These are phyloP conservation scores for Acephala macrosclerotiorum DNA, from an alignment of 2,329 filamentous ascomycete species.

Conservation along the genomic window DNA sequence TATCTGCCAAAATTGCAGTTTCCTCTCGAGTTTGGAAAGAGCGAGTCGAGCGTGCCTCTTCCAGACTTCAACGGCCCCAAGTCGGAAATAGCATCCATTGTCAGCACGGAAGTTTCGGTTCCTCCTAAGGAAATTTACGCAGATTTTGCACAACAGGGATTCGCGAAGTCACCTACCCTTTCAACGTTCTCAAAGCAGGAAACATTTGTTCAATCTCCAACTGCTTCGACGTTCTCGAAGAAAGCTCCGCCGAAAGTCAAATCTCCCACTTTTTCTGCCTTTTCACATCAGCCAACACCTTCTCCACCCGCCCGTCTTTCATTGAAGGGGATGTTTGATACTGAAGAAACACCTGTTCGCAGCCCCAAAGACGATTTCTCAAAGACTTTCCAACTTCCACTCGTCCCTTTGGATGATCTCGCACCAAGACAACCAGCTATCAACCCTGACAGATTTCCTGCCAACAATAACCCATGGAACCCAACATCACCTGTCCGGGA, in stretches of 20 bases:
- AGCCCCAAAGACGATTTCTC: slow-evolving; percentile 13
- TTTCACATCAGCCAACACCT: slow-evolving; percentile 11
- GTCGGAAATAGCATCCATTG: slow-evolving; percentile 28
- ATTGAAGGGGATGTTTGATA: neutral
- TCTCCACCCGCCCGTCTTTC: neutral
- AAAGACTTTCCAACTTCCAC: slow-evolving; percentile 5
- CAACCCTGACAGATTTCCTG: slow-evolving; percentile 23
- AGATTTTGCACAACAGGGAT: neutral
- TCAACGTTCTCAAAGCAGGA: neutral
- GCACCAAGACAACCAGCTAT: slow-evolving; percentile 11
- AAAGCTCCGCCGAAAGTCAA: neutral
- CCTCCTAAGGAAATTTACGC: too few relatives aligned
- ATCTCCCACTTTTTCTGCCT: neutral
- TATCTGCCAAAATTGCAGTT: slow-evolving; percentile 33
- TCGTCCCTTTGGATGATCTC: slow-evolving; percentile 25
- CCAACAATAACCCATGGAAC: slow-evolving; percentile 29
- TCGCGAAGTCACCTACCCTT: neutral
- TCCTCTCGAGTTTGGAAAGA: slow-evolving; percentile 24
- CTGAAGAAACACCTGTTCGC: slow-evolving; percentile 1
- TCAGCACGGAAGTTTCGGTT: slow-evolving; percentile 20
- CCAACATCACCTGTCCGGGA: slow-evolving; percentile 22
- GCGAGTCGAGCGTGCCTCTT: slow-evolving; percentile 14
- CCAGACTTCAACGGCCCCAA: slow-evolving; percentile 19
- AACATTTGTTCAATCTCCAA: neutral
- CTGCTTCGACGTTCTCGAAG: slow-evolving; percentile 1